A percentile compares a stretch with the other conserved stretches of the same genome.
Evolutionary conservation across 331 rosid species (phyloP).

Genomic region (Stylosanthes scabra): DNA sequence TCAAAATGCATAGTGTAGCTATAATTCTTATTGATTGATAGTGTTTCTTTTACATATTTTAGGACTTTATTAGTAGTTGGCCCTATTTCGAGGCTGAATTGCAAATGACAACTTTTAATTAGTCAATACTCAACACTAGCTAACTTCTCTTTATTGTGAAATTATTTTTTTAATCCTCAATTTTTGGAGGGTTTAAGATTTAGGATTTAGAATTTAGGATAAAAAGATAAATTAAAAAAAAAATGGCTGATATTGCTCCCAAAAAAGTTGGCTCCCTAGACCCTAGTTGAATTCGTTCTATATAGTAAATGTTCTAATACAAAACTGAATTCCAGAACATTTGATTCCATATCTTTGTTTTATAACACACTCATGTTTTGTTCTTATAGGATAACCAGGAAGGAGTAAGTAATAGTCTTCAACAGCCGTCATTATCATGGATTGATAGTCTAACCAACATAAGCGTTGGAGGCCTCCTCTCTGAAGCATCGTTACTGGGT

Average conservation of each 20-base stretch:
- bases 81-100: conserved; percentile 23
- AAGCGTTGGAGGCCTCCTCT: conserved; percentile 64
- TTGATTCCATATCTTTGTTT: conserved; percentile 17
- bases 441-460: conserved; percentile 50
- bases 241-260: too few relatives aligned
- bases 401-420: conserved; percentile 41
- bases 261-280: too few relatives aligned
- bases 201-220: too few relatives aligned
- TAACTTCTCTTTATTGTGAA: too few relatives aligned
- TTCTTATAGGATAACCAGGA: conserved; percentile 59
- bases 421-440: conserved; percentile 51
- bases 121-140: too few relatives aligned
- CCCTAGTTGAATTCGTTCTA: too few relatives aligned
- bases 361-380: conserved; percentile 40
- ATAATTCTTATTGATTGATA: conserved; percentile 12
- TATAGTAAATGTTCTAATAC: conserved; percentile 13
- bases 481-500: conserved; percentile 66
- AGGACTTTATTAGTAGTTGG: conserved; percentile 25
- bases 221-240: too few relatives aligned
- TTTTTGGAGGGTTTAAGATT: too few relatives aligned
- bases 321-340: conserved; percentile 26
- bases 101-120: not conserved
- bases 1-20: not conserved
- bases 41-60: conserved; percentile 7
- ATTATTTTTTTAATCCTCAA: too few relatives aligned